Conservation (phyloP, 305 asterid species). For the Rubia occidens region DNA sequence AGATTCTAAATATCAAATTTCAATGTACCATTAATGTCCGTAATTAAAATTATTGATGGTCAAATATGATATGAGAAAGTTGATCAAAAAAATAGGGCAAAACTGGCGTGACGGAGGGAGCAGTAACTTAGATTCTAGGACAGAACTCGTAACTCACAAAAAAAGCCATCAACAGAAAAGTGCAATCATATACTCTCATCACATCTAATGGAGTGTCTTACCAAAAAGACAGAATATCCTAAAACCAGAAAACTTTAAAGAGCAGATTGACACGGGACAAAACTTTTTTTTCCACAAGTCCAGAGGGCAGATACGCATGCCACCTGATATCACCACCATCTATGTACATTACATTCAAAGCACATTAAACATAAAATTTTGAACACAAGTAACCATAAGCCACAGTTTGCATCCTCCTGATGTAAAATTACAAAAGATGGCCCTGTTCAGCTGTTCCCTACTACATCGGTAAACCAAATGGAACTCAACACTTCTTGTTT, state of each 20-base stretch:
- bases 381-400: neutral
- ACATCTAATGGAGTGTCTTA: too few relatives aligned
- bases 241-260: neutral
- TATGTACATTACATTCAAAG: neutral
- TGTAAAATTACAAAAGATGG: neutral
- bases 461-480: neutral
- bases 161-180: too few relatives aligned
- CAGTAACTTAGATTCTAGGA: too few relatives aligned
- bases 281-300: neutral
- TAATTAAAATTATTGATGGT: too few relatives aligned
- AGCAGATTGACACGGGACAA: neutral
- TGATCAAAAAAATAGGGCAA: too few relatives aligned
- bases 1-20: too few relatives aligned
- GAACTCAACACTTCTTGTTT: neutral
- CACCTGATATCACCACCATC: neutral
- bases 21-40: too few relatives aligned
- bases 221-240: neutral
- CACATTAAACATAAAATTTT: neutral
- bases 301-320: neutral
- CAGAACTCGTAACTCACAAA: too few relatives aligned
- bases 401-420: conserved; percentile 1
- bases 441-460: neutral
- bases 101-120: too few relatives aligned
- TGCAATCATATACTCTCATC: too few relatives aligned
- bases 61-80: too few relatives aligned